These are phyloP conservation scores for Aspergillus alliaceus DNA, from an alignment of 2,329 filamentous ascomycete species.

Conservation along the genomic window DNA sequence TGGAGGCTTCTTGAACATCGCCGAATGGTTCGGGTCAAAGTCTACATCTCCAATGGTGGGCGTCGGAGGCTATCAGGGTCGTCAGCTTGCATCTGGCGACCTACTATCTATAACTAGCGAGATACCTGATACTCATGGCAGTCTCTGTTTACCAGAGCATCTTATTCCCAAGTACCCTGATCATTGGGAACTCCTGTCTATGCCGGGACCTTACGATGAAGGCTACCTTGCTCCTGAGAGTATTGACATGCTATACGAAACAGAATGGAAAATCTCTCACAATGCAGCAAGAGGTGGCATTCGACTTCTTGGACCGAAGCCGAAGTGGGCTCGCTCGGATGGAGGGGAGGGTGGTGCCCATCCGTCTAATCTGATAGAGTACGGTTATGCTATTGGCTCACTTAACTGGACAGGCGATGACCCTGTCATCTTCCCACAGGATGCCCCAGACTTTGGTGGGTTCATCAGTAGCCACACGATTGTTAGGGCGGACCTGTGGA, in stretches of 20 bases:
- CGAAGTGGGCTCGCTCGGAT: constrained; percentile 58
- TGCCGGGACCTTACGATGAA: constrained; percentile 58
- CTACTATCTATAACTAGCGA: constrained; percentile 48
- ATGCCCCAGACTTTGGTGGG: constrained; percentile 62
- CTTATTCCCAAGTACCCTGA: constrained; percentile 52
- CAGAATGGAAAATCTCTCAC: constrained; percentile 61
- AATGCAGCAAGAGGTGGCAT: constrained; percentile 63
- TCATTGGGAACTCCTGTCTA: constrained; percentile 54
- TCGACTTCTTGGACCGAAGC: constrained; percentile 58
- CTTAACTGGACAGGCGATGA: constrained; percentile 64
- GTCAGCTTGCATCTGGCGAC: constrained; percentile 56
- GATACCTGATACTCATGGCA: constrained; percentile 31
- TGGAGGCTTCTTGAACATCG: constrained; percentile 56
- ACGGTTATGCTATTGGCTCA: constrained; percentile 59
- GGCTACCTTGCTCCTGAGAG: constrained; percentile 54
- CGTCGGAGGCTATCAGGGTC: constrained; percentile 61
- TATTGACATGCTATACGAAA: constrained; percentile 58
- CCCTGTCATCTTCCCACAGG: constrained; percentile 59
- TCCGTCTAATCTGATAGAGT: constrained; percentile 60
- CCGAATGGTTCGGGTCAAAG: constrained; percentile 60
- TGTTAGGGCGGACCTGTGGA: constrained; percentile 60
- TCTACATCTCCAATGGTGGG: constrained; percentile 58
- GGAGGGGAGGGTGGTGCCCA: constrained; percentile 65
- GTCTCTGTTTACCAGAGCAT: constrained; percentile 43
- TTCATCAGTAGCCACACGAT: constrained; percentile 59